These are phyloP conservation scores for Thalassiosira mediterranea DNA, from an alignment of 352 stramenopile genomes.

Conservation along the genomic window DNA sequence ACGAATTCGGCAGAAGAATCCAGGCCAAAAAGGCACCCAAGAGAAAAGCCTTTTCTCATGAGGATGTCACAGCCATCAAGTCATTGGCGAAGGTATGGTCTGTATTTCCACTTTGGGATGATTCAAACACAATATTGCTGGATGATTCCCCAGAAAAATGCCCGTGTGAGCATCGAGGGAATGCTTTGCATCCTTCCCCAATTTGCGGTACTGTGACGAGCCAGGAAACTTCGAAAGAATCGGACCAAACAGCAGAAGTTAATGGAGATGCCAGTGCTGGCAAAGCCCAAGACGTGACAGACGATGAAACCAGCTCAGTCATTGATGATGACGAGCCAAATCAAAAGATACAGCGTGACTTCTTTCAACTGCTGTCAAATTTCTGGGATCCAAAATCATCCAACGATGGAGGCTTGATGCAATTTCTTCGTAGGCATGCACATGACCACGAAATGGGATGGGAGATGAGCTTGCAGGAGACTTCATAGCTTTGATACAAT, in stretches of 20 bases:
- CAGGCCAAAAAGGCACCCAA: not conserved
- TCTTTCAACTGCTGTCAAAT: conserved; percentile 43
- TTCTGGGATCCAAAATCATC: conserved; percentile 25
- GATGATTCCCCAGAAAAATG: conserved; percentile 82
- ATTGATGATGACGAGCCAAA: conserved; percentile 53
- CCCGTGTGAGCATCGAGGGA: conserved; percentile 35
- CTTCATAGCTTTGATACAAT: too few species aligned
- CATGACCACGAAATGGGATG: conserved; percentile 41
- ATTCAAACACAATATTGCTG: conserved; percentile 77
- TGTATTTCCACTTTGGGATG: conserved; percentile 73
- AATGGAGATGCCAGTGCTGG: too few species aligned
- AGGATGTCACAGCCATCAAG: conserved; percentile 71
- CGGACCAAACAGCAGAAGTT: too few species aligned
- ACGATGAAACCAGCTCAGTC: too few species aligned
- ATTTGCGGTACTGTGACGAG: conserved; percentile 56
- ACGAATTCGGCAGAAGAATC: not conserved
- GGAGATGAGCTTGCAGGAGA: too few species aligned
- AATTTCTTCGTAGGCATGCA: conserved; percentile 47
- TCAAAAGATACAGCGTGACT: conserved; percentile 38
- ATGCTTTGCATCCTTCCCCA: conserved; percentile 73
- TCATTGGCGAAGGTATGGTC: conserved; percentile 73
- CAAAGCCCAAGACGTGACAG: too few species aligned
- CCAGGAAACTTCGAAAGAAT: too few species aligned
- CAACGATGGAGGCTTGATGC: conserved; percentile 19
- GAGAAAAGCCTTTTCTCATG: conserved; percentile 9